Base-by-base conservation (phyloP, 306 rosid genomes). In the Vigna unguiculata region DNA sequence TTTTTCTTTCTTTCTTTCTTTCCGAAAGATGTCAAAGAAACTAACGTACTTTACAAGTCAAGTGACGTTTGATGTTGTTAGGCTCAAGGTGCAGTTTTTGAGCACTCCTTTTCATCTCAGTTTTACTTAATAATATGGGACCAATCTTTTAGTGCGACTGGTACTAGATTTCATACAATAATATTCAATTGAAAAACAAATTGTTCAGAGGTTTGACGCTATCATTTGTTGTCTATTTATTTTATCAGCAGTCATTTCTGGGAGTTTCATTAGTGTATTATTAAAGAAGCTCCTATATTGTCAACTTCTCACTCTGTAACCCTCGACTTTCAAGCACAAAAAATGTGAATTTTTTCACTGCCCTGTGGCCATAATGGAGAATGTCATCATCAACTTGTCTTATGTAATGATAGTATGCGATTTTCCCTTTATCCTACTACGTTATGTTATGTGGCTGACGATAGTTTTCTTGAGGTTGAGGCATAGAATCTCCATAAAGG, bases 301-400 rank as follows among this genome's bases (percentile, higher is more conserved):
- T 87, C 91, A 85, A 85, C 85, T 68, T 71, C 74, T 79, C 64
- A 70, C 86, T 75, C 64, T 81, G 10, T 6, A 25, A 36, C 20
- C 71, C 80, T 67, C 84, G 25, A 76, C 62, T 53, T 71, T 80
- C 69, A 75, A 63, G 69, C 76, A 77, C 69, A 59, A 78, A 80
- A 51, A 59, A 22, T 78, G 69, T 77, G 81, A 72, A 63, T 68
- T 83, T 80, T 14, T 41, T 62, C 43, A 22, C 21, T 76, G 40
- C 15, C 28, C 67, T 19, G 9, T 61, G 14, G 13, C 14, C 7
- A 65, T 65, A 54, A 64, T 54, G 65, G 58, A 77, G 25, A 51
- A 71, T 65, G 78, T 25, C 59, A 59, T 77, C 61, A 47, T 78
- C 75, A 75, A 71, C 68, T 78, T 75, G 82, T 55, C 32, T 17